Evolutionary conservation across 2,329 filamentous ascomycete genomes (phyloP), one percentile per base, ranked within the genome.

Genomic region (Colletotrichum simmondsii): DNA sequence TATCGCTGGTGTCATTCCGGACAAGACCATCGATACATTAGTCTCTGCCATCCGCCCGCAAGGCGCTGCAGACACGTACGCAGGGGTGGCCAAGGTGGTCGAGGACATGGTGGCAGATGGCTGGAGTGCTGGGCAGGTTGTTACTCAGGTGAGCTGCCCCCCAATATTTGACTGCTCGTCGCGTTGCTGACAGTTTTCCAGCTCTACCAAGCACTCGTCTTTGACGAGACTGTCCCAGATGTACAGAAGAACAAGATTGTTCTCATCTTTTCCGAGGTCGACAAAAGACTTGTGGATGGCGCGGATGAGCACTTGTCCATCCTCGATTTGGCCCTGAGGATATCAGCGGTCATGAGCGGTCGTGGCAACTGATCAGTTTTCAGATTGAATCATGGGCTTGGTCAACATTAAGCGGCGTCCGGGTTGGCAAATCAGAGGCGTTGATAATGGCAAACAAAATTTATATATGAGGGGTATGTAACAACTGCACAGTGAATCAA

Each of bases 261-360:
- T 60, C 87, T 94, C 74, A 87, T 96, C 4, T 99, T 99, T 80
- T 98, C 95, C 0, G 95, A 98, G 82, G 89, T 96, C 32, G 97
- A 99, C 80, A 98, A 98, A 87, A 90, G 97, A 75, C 84, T 99
- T 59, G 93, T 98, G 6, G 97, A 99, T 82, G 97, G 97, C 10
- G 93, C 95, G 2, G 97, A 99, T 80, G 97, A 99, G 84, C 96
- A 99, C 81, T 86, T 99, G 28, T 95, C 94, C 1, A 93, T 98
- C 72, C 85, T 99, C 37, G 96, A 99, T 81, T 81, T 98, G 75
- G 89, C 93, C 7, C 87, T 98, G 79, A 92, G 94, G 78, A 93
- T 98, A 84, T 94, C 94, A 0, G 90, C 89, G 35, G 91, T 97
- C 71, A 80, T 97, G 80, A 87, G 86, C 54, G 86, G 86, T 3